Base-by-base conservation (phyloP, 176 grass and related monocot genomes). In the Lolium rigidum region DNA sequence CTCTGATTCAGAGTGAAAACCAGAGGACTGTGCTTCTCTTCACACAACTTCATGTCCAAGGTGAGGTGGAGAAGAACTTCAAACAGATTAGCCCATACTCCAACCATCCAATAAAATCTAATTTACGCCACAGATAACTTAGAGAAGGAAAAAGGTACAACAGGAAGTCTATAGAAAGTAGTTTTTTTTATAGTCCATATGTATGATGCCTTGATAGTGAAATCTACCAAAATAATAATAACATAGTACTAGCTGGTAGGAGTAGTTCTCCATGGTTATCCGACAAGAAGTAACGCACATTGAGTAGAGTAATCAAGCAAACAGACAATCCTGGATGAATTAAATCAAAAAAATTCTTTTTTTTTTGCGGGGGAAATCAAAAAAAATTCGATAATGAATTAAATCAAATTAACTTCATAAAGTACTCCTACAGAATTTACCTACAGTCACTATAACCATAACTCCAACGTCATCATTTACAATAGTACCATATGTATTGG, bases 71-170 rank as follows among this genome's bases (percentile, higher is more conserved):
- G 66, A 55, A 59, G 5, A 7, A 31, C 35, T 38, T 48, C 17
- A 80, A 17, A 35, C 48, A 13, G 69, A 68, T 81, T 80, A 43
- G 28, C 39, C 24, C 10, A 46, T 58, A 28, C 37, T 67, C 12
- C 28, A 65, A 84, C 87, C 46, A 63, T 54, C 0, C 44, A 71
- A 73, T 67, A 5, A 62, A 82, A 56, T 43, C 41, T 39, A 81
- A 15, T 9, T 79, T 71, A 38, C 21, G 47, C 76, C 56, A 46
- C 31, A 47, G 15, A 20, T 73, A 11, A 26, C 17, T 22, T 57
- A 17, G 43, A 52, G 43, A 35, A 37, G 15, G 47, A 63, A 13
- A 60, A 62, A 4, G 0, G 14, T 61, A 22, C 22, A 24, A 63
- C 60, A 35, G 1, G 31, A 35, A 35, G 31, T 35, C 31, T 35